Evolutionary conservation across 495 filamentous ascomycete genomes (phyloP).

Genomic region (Penicillium lagena): DNA sequence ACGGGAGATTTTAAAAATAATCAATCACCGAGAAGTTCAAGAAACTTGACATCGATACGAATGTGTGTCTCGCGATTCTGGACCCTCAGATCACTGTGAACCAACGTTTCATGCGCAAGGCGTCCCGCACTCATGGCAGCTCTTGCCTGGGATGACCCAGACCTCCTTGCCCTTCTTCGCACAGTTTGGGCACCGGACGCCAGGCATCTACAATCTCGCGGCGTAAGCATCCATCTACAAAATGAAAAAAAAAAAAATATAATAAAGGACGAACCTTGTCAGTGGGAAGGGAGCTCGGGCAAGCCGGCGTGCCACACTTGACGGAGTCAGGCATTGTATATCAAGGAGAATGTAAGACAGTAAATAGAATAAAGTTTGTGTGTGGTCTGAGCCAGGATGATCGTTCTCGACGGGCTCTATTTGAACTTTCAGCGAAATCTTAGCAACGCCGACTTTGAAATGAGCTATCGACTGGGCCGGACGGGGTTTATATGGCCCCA

Average conservation of each 20-base stretch:
- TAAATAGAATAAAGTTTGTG: too few species aligned
- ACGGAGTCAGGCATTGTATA: slow-evolving; percentile 7
- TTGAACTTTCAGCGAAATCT: background rate
- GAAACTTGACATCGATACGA: background rate
- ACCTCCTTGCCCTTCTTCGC: slow-evolving; percentile 29
- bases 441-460: background rate
- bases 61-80: too few species aligned
- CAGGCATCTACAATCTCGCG: slow-evolving; percentile 35
- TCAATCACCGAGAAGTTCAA: background rate
- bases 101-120: slow-evolving; percentile 17
- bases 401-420: too few species aligned
- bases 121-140: slow-evolving; percentile 40
- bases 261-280: slow-evolving; percentile 14
- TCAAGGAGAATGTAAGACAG: too few species aligned
- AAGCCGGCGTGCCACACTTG: slow-evolving; percentile 3
- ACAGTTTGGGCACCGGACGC: slow-evolving; percentile 43
- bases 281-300: slow-evolving; percentile 8
- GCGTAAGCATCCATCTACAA: background rate
- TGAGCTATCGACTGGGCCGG: background rate
- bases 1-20: too few species aligned
- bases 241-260: background rate
- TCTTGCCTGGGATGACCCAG: slow-evolving; percentile 47
- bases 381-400: too few species aligned
- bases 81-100: too few species aligned
- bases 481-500: too few species aligned